Evolutionary conservation across 1,284 basidiomycete species (phyloP), one percentile per base, ranked within the genome.

Genomic region (Boletellus deceptivus): DNA sequence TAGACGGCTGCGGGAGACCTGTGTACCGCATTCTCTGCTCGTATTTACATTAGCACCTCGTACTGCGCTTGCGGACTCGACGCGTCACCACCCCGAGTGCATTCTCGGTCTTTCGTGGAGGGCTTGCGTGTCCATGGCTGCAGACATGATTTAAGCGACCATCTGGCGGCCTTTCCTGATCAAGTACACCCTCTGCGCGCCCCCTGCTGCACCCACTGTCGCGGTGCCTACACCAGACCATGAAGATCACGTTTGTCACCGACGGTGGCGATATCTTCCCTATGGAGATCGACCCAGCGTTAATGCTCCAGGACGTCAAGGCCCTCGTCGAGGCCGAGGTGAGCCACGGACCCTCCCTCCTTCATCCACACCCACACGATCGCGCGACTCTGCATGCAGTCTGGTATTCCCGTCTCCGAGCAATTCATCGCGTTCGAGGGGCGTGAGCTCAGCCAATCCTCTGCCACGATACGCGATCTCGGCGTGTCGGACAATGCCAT

Each of bases 291-390:
- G 90, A 93, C 70, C 79, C 89, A 0, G 80, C 80, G 42, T 92
- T 97, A 89, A 83, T 89, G 64, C 77, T 97, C 24, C 89, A 91
- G 73, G 89, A 93, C 65, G 83, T 96, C 35, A 87, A 87, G 78
- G 93, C 90, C 8, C 75, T 97, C 48, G 76, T 96, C 22, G 93
- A 95, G 68, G 93, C 86, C 0, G 93, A 97, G 80, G 93, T 93
- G 63, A 65, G 79, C 59, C 20, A 42, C 48, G 22, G 7, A 20
- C 11, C 43, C 47, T 24, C 13, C 6, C 6, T 13, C 22, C 10
- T 8, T 40, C 40, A 46, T 41, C 35, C 34, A n/a, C 29, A 10
- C 20, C 35, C 34, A n/a, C 29, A 10, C 20, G 41, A 39, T 45
- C 34, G 40, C 25, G 20, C 20, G 22, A 33, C 43, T 27, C 46